Evolutionary conservation across 495 filamentous ascomycete species (phyloP).

Genomic region (Xylaria grammica): DNA sequence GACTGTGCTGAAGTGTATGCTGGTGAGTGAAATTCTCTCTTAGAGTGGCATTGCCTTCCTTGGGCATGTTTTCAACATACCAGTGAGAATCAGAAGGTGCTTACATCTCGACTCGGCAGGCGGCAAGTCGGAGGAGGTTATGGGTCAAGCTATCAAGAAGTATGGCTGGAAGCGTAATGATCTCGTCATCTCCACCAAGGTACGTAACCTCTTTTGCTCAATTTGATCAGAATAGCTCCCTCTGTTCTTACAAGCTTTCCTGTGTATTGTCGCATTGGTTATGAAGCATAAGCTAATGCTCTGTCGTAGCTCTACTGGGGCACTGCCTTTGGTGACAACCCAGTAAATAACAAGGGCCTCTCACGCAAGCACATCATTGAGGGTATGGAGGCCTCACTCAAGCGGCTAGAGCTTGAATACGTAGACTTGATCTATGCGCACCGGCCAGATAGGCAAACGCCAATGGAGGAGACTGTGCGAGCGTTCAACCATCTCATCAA

Average conservation of each 20-base stretch:
- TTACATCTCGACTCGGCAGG: conserved; percentile 22
- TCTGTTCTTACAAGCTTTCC: background rate
- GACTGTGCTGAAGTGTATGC: conserved; percentile 68
- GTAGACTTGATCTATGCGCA: conserved; percentile 87
- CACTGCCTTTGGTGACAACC: conserved; percentile 61
- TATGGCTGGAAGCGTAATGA: conserved; percentile 80
- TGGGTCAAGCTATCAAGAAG: conserved; percentile 72
- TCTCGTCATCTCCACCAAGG: conserved; percentile 85
- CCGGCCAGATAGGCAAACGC: conserved; percentile 79
- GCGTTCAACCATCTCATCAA: conserved; percentile 83
- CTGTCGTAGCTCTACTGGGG: conserved; percentile 70
- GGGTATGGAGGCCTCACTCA: conserved; percentile 63
- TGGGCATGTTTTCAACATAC: too few relatives aligned
- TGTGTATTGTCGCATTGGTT: background rate
- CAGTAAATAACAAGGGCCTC: conserved; percentile 76
- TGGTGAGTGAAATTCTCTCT: conserved; percentile 40
- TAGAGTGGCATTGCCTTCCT: too few relatives aligned
- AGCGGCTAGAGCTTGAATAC: conserved; percentile 73
- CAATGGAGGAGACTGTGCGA: conserved; percentile 86
- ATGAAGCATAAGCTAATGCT: background rate
- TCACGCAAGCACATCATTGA: conserved; percentile 85
- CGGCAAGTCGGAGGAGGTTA: conserved; percentile 74
- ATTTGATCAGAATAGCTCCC: background rate
- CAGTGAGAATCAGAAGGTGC: too few relatives aligned
- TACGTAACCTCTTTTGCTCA: conserved; percentile 30